Evolutionary conservation across 2,329 filamentous ascomycete genomes (phyloP), one percentile per base, ranked within the genome.

Genomic region (Biscogniauxia sp.): DNA sequence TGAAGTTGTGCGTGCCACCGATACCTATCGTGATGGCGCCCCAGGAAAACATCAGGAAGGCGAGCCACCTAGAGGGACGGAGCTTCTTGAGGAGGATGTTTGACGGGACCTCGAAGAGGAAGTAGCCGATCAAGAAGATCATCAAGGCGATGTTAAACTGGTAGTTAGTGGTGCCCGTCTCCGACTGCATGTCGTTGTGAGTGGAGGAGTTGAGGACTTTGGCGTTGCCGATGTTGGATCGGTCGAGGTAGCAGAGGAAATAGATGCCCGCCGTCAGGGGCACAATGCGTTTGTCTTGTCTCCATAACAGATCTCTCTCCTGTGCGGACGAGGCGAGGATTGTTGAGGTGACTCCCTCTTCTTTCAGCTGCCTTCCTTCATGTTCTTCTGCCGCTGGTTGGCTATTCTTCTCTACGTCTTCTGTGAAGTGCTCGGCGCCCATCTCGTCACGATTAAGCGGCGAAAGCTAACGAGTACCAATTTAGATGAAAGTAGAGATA

Each of bases 11-110:
- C 1, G 85, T 83, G 5, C 88, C 80, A 0, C 89, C 90, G 1
- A 89, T 86, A 57, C 85, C 81, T 9, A 89, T 87, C 23, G 89
- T 88, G 58, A 91, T 81, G 57, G 84, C 80, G 6, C 88, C 88
- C 88, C 89, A 92, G 19, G 80, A 76, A 26, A 86, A 78, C 73
- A 90, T 88, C 65, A 91, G 85, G 65, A 88, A 84, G 0, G 87
- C 82, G 53, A 91, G 72, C 82, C 88, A 90, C 57, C 84, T 78
- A 23, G 83, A 84, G 0, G 88, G 86, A 5, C 81, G 80, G 59
- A 88, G 76, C 70, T 84, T 85, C 74, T 88, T 88, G 58, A 89
- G 78, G n/a, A 89, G 76, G 45, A 88, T 80, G 68, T 89, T 90
- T 59, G 83, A 87, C 0, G 87, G 87, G 5, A 89, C 82, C 70